These are phyloP conservation scores for Aspergillus asperescens DNA, from an alignment of 495 filamentous ascomycete species.

Conservation along the genomic window DNA sequence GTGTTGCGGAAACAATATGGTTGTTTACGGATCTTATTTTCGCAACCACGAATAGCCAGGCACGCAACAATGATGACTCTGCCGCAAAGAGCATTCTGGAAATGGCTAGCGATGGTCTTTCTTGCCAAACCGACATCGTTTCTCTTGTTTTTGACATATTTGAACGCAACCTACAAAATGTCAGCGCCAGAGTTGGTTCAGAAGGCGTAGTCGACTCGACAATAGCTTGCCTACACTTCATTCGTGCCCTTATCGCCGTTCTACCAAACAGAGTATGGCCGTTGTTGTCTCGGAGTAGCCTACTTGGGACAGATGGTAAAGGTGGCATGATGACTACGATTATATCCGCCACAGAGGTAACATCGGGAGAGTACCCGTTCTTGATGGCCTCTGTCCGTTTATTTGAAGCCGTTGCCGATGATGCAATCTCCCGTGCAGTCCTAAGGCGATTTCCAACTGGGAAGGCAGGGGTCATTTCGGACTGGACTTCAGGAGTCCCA, in stretches of 20 bases:
- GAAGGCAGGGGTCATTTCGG: constrained; percentile 48
- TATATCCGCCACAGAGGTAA: constrained; percentile 68
- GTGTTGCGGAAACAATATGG: constrained; percentile 58
- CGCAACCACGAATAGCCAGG: constrained; percentile 25
- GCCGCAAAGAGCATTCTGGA: constrained; percentile 55
- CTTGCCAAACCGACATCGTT: constrained; percentile 70
- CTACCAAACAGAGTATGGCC: constrained; percentile 83
- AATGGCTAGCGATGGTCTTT: constrained; percentile 67
- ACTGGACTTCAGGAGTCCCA: constrained; percentile 65
- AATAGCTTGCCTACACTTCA: constrained; percentile 71
- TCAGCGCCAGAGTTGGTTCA: constrained; percentile 47
- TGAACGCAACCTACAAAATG: constrained; percentile 65
- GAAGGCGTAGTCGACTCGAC: constrained; percentile 55
- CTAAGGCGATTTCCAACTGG: constrained; percentile 56
- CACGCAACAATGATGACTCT: constrained; percentile 25
- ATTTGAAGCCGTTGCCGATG: constrained; percentile 70
- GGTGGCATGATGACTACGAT: constrained; percentile 69
- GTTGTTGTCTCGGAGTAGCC: constrained; percentile 69
- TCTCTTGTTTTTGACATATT: constrained; percentile 78
- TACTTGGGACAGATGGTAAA: constrained; percentile 67
- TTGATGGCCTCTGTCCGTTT: constrained; percentile 64
- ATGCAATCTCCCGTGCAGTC: constrained; percentile 66
- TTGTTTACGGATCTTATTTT: constrained; percentile 55
- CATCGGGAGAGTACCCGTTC: constrained; percentile 69
- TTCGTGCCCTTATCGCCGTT: constrained; percentile 62